phyloP scores from a whole-genome alignment of 1,284 basidiomycete genomes.

The Leccinum proximum region DNA sequence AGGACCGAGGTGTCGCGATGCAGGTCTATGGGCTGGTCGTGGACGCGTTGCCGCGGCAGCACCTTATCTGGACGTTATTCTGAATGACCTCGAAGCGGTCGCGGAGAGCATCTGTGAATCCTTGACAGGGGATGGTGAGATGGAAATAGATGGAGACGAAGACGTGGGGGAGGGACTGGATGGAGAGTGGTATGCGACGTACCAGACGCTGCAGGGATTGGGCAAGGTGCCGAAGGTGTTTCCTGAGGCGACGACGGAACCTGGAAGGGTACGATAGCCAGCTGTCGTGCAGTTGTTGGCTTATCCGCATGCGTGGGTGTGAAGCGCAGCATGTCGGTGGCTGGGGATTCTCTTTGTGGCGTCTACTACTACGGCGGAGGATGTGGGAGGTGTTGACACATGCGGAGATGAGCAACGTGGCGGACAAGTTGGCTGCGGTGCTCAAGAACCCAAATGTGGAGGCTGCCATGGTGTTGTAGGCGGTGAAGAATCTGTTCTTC shows the following conservation, averaged over 20 bases:
- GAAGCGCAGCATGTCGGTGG: slow-evolving; percentile 77
- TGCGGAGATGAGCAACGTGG: slow-evolving; percentile 63
- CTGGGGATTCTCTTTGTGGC: slow-evolving; percentile 71
- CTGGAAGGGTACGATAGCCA: slow-evolving; percentile 55
- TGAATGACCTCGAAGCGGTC: slow-evolving; percentile 57
- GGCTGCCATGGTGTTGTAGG: slow-evolving; percentile 74
- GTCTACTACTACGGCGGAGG: slow-evolving; percentile 3
- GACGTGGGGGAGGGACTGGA: slow-evolving; percentile 31
- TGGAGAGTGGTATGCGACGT: slow-evolving; percentile 82
- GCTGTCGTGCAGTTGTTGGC: slow-evolving; percentile 67
- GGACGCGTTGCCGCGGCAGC: slow-evolving; percentile 50
- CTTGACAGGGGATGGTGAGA: slow-evolving; percentile 33
- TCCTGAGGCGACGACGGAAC: slow-evolving; percentile 38
- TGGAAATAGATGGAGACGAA: slow-evolving; percentile 33
- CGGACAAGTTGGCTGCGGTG: slow-evolving; percentile 77
- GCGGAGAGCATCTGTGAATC: slow-evolving; percentile 45
- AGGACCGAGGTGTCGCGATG: slow-evolving; percentile 61
- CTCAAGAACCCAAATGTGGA: slow-evolving; percentile 84
- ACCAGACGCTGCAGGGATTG: slow-evolving; percentile 73
- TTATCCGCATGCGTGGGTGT: slow-evolving; percentile 96
- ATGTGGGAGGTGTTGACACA: slow-evolving; percentile 36
- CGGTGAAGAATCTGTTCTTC: slow-evolving; percentile 95
- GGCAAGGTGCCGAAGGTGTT: slow-evolving; percentile 66
- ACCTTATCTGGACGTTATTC: slow-evolving; percentile 48
- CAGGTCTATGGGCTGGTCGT: slow-evolving; percentile 84